Base-by-base conservation (phyloP, 805 yeast genomes). In the Zygotorulaspora sp. region DNA sequence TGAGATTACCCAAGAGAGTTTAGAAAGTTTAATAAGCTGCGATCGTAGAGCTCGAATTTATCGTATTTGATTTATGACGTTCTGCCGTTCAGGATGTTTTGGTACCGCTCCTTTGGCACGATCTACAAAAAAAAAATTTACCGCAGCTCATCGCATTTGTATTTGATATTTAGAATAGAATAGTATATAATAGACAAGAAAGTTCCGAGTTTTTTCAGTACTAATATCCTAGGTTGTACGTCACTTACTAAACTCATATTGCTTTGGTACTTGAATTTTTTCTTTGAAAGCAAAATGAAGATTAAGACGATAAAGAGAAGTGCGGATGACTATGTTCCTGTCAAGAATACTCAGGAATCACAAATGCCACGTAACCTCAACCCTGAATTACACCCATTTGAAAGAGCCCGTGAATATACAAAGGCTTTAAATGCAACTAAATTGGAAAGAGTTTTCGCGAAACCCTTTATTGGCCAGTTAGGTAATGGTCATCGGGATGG, bases 401-500 rank as follows among this genome's bases (percentile, higher is more conserved):
- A 92, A 65, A 72, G 97, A 51, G 97, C 97, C 5, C 74, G 98
- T 57, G 98, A 92, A 63, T 92, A 92, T 56, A 85, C 97, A 13
- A 77, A 89, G 49, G 97, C 97, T 0, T 65, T 92, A 36, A 90
- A 86, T 40, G 97, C 98, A 18, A 89, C 97, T 11, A 92, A 92
- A 59, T 62, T 92, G 66, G 97, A 90, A 58, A 74, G 97, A 49
- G 82, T 92, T 84, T 92, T 92, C 73, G 97, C 99, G 0, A 89
- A 89, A 57, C 99, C 99, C 2, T 92, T 92, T 62, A 72, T 94
- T 14, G 96, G 95, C 1, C 97, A 92, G 58, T 65, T 92, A 24
- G 99, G 99, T 3, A 74, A 77, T 44, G 98, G 98, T 6, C 98
- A 94, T 57, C 69, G 90, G 40, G 98, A 92, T 58, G 97, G 97